Evolutionary conservation across 2,329 filamentous ascomycete species (phyloP).

Genomic region (Dactylonectria estremocensis): DNA sequence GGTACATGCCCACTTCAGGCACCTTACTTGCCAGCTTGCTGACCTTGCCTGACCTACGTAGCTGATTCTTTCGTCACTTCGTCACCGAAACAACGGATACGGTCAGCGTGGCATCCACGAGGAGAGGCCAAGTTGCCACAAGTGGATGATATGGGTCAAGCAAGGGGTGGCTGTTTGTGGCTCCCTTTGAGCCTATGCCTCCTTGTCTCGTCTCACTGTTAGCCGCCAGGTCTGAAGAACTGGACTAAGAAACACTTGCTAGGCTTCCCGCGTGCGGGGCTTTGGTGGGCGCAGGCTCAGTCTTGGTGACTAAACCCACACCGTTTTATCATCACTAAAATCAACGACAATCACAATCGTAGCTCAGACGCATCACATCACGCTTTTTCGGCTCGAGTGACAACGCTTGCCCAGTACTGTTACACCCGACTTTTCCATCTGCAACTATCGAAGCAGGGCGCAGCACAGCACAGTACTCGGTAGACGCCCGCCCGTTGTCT

Average conservation of each 20-base stretch:
- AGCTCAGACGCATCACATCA: not conserved
- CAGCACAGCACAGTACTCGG: constrained; percentile 6
- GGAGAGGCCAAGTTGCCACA: constrained; percentile 21
- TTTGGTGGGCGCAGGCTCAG: not conserved
- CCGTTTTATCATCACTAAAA: not conserved
- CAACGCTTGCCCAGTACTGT: constrained; percentile 2
- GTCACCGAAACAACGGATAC: constrained; percentile 24
- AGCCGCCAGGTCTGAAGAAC: constrained; percentile 3
- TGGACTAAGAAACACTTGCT: not conserved
- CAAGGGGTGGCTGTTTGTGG: constrained; percentile 2
- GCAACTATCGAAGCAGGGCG: constrained; percentile 3
- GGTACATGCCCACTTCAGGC: not conserved
- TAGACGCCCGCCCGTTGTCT: constrained; percentile 20
- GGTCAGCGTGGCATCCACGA: constrained; percentile 29
- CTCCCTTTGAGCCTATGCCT: too few species aligned
- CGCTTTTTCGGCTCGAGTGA: not conserved
- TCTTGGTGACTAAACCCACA: not conserved
- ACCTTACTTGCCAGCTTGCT: not conserved
- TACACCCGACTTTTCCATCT: not conserved
- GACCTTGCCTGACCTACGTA: constrained; percentile 9
- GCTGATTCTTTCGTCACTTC: constrained; percentile 18
- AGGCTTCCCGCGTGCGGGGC: not conserved
- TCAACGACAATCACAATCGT: not conserved
- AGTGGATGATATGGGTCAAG: constrained; percentile 15
- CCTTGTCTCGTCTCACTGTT: constrained; percentile 1